phyloP scores from a whole-genome alignment of 2,329 filamentous ascomycete species.

The Herpomyces periplanetae region DNA sequence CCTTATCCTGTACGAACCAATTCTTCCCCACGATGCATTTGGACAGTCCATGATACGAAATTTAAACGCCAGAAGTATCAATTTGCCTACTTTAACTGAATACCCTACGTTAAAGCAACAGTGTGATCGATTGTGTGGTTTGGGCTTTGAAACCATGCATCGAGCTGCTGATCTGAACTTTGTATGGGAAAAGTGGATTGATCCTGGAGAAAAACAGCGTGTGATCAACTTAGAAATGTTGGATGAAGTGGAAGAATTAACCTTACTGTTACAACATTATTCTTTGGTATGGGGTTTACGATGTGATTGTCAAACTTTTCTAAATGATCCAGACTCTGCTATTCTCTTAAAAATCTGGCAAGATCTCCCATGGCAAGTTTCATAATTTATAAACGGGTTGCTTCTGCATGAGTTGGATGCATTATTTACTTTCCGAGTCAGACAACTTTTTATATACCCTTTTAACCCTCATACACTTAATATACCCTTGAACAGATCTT shows the following conservation, averaged over 20 bases:
- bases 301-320: too few species aligned
- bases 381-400: too few species aligned
- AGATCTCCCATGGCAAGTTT: too few species aligned
- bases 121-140: constrained; percentile 18
- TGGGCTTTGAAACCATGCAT: constrained; percentile 20
- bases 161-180: constrained; percentile 19
- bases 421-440: too few species aligned
- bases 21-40: constrained; percentile 45
- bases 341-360: too few species aligned
- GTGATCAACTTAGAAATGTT: constrained; percentile 46
- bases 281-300: constrained; percentile 64
- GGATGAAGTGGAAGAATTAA: constrained; percentile 85
- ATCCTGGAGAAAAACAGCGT: constrained; percentile 27
- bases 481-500: too few species aligned
- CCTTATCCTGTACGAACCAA: constrained; percentile 55
- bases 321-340: too few species aligned
- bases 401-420: too few species aligned
- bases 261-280: constrained; percentile 52
- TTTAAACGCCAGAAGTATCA: constrained; percentile 37
- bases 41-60: constrained; percentile 75
- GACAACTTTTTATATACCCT: too few species aligned
- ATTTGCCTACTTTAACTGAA: constrained; percentile 36
- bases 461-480: too few species aligned
- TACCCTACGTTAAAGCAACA: constrained; percentile 31
- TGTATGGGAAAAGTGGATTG: constrained; percentile 43